Evolutionary conservation across 176 grass and related monocot genomes (phyloP), one percentile per base, ranked within the genome.

Genomic region (Carex scoparia): DNA sequence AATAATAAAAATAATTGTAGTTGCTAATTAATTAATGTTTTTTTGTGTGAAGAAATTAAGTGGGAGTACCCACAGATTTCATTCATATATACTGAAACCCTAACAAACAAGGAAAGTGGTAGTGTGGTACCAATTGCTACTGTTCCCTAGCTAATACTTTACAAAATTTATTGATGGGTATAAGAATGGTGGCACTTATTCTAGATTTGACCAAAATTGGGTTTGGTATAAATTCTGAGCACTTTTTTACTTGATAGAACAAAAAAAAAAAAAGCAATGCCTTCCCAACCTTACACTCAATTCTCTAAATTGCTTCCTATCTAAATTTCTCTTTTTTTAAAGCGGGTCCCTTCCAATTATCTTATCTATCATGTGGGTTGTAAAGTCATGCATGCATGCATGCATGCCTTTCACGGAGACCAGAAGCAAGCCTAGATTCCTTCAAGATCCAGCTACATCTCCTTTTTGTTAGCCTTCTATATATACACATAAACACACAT

Each of bases 221-320:
- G n/a, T 81, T 81, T 81, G 10, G 80, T 68, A 83, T 54, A 54
- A 51, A 48, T 37, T 38, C 0, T 4, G 23, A 82, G 19, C 9
- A 23, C n/a, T 12, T 66, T 83, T 83, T 15, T 10, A 67, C 65
- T 65, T 82, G 61, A 66, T 12, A 82, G 46, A 42, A 83, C 32
- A 61, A 27, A 44, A 8, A 7, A n/a, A 63, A 61, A 35, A 16
- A 48, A 53, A 68, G 10, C 16, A 62, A 83, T 83, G 64, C 81
- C 63, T 83, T 83, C 35, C 81, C 80, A 83, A 64, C 40, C 62
- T 83, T 56, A 31, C 63, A 83, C 62, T 83, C 81, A 16, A 78
- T 65, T 69, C 42, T 81, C 15, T 40, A 38, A 81, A 42, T 82
- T 35, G 8, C 63, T 83, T 32, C 61, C 62, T 19, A 69, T 49